Evolutionary conservation across 163 green algal species (phyloP), one percentile per base, ranked within the genome.

Genomic region (Volvox carteri): DNA sequence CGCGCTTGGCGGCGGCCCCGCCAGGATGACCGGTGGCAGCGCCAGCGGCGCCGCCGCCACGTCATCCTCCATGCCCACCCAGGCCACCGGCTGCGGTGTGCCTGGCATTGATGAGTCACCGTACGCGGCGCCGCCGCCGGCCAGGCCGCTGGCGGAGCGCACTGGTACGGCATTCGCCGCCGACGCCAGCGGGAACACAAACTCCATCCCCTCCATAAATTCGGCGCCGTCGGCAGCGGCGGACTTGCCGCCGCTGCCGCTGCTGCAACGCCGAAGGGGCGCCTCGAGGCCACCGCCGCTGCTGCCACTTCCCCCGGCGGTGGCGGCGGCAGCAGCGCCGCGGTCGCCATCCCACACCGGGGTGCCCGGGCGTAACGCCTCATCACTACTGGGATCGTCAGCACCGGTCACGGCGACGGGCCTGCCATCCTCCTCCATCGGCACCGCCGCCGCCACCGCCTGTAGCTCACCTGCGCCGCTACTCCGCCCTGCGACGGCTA

Each of bases 21-120:
- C n/a, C 33, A 44, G 4, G 48, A 84, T 74, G 46, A 84, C 62
- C 33, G 50, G 65, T 0, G 65, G 65, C 21, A 73, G 41, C 25
- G 58, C 58, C 58, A n/a, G 4, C 81, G 46, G 33, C 44, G 65
- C 62, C 81, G 67, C 48, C 46, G 30, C 65, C 46, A 70, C 65
- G 16, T 87, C 62, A 0, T 87, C 80, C 80, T 87, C 80, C 62
- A 68, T 68, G 14, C 60, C 23, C 78, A 35, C 62, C 18, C 37
- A 42, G 11, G 62, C 60, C n/a, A 25, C 16, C n/a, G 8, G 78
- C 39, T 56, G 39, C 25, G 78, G 78, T 39, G 78, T 86, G 7
- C 78, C 78, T 0, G 58, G 78, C 78, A 76, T 58, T 16, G 58
- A 72, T 37, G 78, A 58, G 9, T 75, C 78, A 37, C 21, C 56